Base-by-base conservation (phyloP, 257 asterid species). In the Echites panduratus region DNA sequence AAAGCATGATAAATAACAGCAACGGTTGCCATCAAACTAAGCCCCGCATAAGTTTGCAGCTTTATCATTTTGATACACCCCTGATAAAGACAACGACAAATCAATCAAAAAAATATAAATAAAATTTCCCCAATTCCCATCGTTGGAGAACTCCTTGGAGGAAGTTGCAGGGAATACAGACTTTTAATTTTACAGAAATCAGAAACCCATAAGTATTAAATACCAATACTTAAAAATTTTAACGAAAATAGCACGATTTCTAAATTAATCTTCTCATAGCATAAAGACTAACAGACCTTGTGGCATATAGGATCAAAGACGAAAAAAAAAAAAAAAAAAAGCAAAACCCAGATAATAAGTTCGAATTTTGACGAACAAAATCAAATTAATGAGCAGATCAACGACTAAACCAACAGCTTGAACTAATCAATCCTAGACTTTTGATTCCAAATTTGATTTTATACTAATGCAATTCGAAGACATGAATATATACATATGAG, bases 1-100 rank as follows among this genome's bases (percentile, higher is more conserved):
- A 94, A 94, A 56, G 97, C 97, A 78, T 91, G 95, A 82, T 89
- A 89, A 32, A 88, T 75, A 56, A 89, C 93, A 72, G 96, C 86
- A 72, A 86, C 78, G 45, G 95, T 80, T 67, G 96, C 93, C 45
- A 89, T 53, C 41, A 91, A 58, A 77, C 98, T 94, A 48, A 89
- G 27, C 78, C 88, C 95, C 2, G 95, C 92, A 79, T 91, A 94
- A 2, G 97, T 94, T 79, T 86, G 96, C 82, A 94, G 87, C 92
- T 79, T 94, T 76, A 91, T 83, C 96, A 89, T 94, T 81, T 84
- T 75, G 61, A n/a, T n/a, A n/a, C n/a, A n/a, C n/a, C n/a, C 85
- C 96, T 84, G 90, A 58, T 26, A 68, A 83, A 82, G 63, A 81
- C 70, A 13, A 69, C 11, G 1, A 49, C 27, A 26, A 24, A 9